These are phyloP conservation scores for Coemansia sp. DNA, from an alignment of 192 early-diverging fungal species.

Conservation along the genomic window DNA sequence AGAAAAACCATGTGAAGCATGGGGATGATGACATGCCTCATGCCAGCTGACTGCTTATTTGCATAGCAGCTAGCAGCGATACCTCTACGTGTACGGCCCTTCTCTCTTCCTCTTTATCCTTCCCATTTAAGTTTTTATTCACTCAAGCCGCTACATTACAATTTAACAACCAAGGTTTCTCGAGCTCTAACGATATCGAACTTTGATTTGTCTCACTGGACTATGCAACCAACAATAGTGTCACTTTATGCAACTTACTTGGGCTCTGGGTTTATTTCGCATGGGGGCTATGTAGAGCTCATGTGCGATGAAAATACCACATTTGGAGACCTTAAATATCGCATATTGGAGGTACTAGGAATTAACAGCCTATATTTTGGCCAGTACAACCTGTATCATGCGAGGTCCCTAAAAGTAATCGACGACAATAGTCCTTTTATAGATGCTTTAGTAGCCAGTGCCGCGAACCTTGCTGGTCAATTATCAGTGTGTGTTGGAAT, in stretches of 20 bases:
- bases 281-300: neutral
- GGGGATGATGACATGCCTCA: too few relatives aligned
- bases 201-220: neutral
- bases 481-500: neutral
- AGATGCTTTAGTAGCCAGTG: neutral
- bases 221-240: neutral
- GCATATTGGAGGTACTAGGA: neutral
- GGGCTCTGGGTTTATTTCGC: neutral
- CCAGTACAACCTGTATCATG: neutral
- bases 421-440: neutral
- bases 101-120: too few relatives aligned
- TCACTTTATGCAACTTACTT: neutral
- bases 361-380: neutral
- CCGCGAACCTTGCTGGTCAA: neutral
- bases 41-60: too few relatives aligned
- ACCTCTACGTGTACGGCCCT: too few relatives aligned
- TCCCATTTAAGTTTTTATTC: too few relatives aligned
- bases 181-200: neutral
- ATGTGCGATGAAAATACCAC: neutral
- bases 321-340: neutral
- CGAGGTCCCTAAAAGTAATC: neutral
- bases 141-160: neutral
- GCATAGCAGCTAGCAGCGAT: too few relatives aligned
- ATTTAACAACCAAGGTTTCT: neutral
- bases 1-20: too few relatives aligned